Conservation (phyloP, 345 rosid species). For the Citrus glauca region DNA sequence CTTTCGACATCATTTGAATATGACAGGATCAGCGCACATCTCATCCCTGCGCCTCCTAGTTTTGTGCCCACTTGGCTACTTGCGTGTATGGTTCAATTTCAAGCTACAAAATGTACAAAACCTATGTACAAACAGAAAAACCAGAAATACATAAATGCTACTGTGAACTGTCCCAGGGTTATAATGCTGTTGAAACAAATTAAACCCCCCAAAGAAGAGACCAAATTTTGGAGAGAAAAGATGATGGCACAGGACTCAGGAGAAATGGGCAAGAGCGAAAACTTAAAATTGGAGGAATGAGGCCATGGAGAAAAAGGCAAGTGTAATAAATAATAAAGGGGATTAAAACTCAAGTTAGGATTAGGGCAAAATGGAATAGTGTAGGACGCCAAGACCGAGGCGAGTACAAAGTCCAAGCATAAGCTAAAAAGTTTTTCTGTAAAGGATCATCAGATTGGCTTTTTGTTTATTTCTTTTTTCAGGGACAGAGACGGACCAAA, state of each 20-base stretch:
- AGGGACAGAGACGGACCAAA: background rate
- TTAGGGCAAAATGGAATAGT: background rate
- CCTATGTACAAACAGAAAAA: background rate
- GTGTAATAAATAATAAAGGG: constrained; percentile 9
- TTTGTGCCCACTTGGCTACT: background rate
- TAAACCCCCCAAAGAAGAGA: background rate
- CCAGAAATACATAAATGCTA: background rate
- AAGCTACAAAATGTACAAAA: background rate
- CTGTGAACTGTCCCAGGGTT: background rate
- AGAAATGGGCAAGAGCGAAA: background rate
- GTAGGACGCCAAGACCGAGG: background rate
- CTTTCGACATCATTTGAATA: background rate
- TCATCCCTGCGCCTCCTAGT: background rate
- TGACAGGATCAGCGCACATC: background rate
- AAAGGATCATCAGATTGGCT: background rate
- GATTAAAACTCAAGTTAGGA: background rate
- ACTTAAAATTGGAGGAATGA: background rate
- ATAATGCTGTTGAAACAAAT: background rate
- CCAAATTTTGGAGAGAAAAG: background rate
- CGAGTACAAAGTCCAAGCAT: background rate
- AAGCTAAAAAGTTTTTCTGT: background rate
- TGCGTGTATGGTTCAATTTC: background rate
- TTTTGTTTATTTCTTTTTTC: background rate
- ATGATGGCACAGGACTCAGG: background rate
- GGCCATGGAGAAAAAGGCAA: constrained; percentile 25